Evolutionary conservation across 176 grass and related monocot genomes (phyloP).

Genomic region (Tillandsia fasciculata): DNA sequence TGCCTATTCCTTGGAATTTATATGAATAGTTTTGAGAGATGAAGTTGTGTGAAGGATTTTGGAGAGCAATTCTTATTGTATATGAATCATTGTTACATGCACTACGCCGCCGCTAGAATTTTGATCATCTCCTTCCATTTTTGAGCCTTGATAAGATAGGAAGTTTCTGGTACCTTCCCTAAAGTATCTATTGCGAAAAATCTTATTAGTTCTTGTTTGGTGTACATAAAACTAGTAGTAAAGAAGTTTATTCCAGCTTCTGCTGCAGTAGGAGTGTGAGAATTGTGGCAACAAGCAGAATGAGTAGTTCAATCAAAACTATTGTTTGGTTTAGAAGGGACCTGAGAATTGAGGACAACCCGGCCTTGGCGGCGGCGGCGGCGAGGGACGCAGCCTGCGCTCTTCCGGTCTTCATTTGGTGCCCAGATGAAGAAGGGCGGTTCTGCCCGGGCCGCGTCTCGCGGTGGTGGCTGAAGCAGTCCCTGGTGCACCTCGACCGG

Average conservation of each 20-base stretch:
- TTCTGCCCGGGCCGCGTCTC: conserved; percentile 75
- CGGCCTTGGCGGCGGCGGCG: conserved; percentile 43
- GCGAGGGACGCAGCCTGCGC: conserved; percentile 42
- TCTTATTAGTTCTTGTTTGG: too few relatives aligned
- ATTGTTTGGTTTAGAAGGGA: conserved; percentile 90
- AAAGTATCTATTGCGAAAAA: too few relatives aligned
- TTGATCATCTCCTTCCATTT: too few relatives aligned
- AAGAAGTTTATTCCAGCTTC: not conserved
- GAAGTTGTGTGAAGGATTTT: too few relatives aligned
- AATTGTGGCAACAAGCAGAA: conserved; percentile 15
- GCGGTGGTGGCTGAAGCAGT: conserved; percentile 93
- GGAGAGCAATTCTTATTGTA: too few relatives aligned
- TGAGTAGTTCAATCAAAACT: conserved; percentile 47
- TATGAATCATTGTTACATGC: too few relatives aligned
- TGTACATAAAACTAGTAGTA: too few relatives aligned
- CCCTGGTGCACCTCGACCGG: conserved; percentile 48
- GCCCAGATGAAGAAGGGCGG: conserved; percentile 52
- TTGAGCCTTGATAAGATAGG: too few relatives aligned
- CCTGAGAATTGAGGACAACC: conserved; percentile 92
- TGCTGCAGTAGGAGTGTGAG: conserved; percentile 6
- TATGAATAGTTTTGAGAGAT: too few relatives aligned
- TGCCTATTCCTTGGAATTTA: too few relatives aligned
- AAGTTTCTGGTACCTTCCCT: too few relatives aligned
- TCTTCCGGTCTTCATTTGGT: conserved; percentile 89
- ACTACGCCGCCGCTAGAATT: too few relatives aligned